Evolutionary conservation across 1,284 basidiomycete genomes (phyloP).

Genomic region (Trichosporon ovoides): DNA sequence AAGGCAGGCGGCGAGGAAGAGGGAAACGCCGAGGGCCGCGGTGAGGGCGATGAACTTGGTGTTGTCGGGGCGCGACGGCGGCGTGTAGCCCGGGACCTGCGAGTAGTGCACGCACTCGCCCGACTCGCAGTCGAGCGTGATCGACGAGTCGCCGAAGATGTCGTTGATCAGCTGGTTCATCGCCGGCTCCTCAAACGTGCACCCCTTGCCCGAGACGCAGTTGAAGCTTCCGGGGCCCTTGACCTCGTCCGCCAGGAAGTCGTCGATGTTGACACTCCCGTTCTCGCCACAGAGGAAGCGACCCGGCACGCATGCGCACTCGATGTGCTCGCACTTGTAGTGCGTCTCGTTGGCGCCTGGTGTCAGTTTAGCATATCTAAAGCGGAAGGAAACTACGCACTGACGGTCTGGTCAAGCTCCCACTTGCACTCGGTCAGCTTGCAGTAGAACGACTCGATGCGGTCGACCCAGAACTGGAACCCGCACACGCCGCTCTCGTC

Average conservation of each 20-base stretch:
- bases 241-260: constrained; percentile 85
- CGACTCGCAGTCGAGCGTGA: constrained; percentile 77
- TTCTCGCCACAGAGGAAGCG: constrained; percentile 93
- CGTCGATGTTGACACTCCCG: constrained; percentile 89
- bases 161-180: constrained; percentile 93
- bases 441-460: constrained; percentile 94
- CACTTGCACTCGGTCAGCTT: constrained; percentile 57
- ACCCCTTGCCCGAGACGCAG: constrained; percentile 66
- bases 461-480: constrained; percentile 96
- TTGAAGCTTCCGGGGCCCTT: constrained; percentile 83
- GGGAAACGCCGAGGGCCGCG: constrained; percentile 63
- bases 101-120: constrained; percentile 93
- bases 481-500: constrained; percentile 58
- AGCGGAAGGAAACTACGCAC: constrained; percentile 12
- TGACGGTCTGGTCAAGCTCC: constrained; percentile 34
- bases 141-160: constrained; percentile 86
- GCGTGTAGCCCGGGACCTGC: constrained; percentile 86
- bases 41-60: constrained; percentile 76
- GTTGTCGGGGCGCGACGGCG: constrained; percentile 72
- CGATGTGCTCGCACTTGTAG: constrained; percentile 74
- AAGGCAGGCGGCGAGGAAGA: constrained; percentile 53
- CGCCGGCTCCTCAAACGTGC: constrained; percentile 87
- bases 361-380: background rate
- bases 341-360: constrained; percentile 63
- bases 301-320: constrained; percentile 85